A percentile compares a stretch with the other conserved stretches of the same genome.
Conservation (phyloP, 805 yeast genomes). For the Wickerhamomyces queroliae region DNA sequence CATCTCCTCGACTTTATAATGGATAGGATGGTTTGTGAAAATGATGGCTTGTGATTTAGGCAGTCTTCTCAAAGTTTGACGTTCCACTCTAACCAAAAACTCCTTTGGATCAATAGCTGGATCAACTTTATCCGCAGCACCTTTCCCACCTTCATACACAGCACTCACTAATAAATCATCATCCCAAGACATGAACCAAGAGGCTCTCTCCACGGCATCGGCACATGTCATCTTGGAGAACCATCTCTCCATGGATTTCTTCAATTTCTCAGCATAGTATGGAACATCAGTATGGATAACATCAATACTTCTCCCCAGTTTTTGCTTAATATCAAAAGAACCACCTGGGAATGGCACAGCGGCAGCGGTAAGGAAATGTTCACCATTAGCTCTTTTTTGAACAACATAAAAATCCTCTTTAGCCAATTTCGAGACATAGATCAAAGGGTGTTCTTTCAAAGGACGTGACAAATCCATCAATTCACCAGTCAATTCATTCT, state of each 20-base stretch:
- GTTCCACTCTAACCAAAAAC: constrained; percentile 64
- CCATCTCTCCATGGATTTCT: constrained; percentile 71
- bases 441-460: constrained; percentile 56
- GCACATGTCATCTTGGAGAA: constrained; percentile 53
- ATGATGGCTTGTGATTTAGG: constrained; percentile 63
- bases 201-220: constrained; percentile 67
- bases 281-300: constrained; percentile 66
- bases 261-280: constrained; percentile 57
- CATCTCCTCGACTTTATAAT: constrained; percentile 74
- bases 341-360: constrained; percentile 82
- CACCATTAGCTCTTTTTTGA: constrained; percentile 45
- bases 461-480: constrained; percentile 54
- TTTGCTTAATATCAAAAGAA: constrained; percentile 54
- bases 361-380: constrained; percentile 63
- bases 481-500: constrained; percentile 60
- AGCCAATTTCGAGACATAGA: constrained; percentile 61
- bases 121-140: constrained; percentile 37
- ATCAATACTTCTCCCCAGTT: constrained; percentile 58
- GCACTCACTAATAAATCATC: constrained; percentile 51
- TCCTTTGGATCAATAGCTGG: constrained; percentile 40
- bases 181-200: constrained; percentile 75
- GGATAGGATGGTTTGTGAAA: constrained; percentile 74
- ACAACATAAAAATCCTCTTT: constrained; percentile 73
- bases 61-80: constrained; percentile 64
- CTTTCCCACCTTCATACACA: constrained; percentile 40